Base-by-base conservation (phyloP, 1,284 basidiomycete genomes). In the Papiliotrema fonsecae region DNA sequence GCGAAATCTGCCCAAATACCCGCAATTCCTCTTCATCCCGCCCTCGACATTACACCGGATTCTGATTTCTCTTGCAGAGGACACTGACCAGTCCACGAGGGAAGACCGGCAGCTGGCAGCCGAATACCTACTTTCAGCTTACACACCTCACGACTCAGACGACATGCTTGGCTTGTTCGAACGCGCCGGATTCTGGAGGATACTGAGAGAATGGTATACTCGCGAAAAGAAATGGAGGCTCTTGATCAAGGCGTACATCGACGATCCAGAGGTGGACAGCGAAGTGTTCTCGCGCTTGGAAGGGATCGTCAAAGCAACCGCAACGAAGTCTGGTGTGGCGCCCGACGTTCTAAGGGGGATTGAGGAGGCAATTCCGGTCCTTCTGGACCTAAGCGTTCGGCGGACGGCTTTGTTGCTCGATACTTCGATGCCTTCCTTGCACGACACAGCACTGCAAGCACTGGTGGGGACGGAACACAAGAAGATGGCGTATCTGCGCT, bases 1-100 rank as follows among this genome's bases (percentile, higher is more conserved):
- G 1, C 86, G 93, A 50, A 99, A 97, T 69, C 82, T 96, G 14
- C 89, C 96, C 0, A 98, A 97, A 74, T 99, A 97, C 71, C 85
- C 87, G 0, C 92, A 97, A 72, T 92, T 86, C 72, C 80, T 97
- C 51, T 75, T 80, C 50, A 78, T 93, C 32, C 73, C 83, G 0
- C 82, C 81, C 2, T 83, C 80, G 37, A 77, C 81, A 1, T 77
- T 92, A 4, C 85, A 91, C 56, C 77, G 76, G 36, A 83, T 97
- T 55, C 81, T 99, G 31, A 77, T 87, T 41, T 81, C 81, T 9
- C 82, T 99, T 10, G 83, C 88, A 0, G 75, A 78, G 25, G 88
- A 92, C 62, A 71, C 78, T 0, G 86, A 90, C 63, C 72, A 76
- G 45, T 80, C 77, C 50, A 96, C 89, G 0, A 79, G 85, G 26